Evolutionary conservation across 2,329 filamentous ascomycete genomes (phyloP), one percentile per base, ranked within the genome.

Genomic region (Talaromyces sp.): DNA sequence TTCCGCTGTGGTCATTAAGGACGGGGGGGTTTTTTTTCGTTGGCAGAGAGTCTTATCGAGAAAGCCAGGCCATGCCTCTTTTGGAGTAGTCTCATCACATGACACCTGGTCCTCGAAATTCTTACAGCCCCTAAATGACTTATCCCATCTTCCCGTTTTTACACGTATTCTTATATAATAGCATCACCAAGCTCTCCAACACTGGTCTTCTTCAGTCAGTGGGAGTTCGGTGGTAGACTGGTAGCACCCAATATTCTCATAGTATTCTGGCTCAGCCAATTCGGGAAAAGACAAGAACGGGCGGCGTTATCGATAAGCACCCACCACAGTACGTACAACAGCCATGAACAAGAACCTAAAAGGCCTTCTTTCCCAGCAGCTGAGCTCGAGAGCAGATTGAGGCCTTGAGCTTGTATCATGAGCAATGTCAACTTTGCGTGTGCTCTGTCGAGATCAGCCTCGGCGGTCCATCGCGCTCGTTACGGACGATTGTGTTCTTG

Each of bases 401-500:
- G 19, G 37, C 25, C 15, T 31, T 57, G 47, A 52, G 49, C 27
- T 27, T 19, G 50, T 43, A 35, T 31, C 39, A 66, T 41, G 59
- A 57, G 69, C 67, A 67, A 85, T 85, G 81, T 86, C 89, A 64
- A 74, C 70, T 65, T 90, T 92, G 79, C 89, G 90, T 73, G 87
- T 97, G 67, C 86, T 95, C 73, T 88, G 96, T 77, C 90, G 90
- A 80, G 93, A 97, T 75, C 87, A 92, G 74, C 92, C 92, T 70
- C 88, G 92, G 75, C 91, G 94, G 69, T 90, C 92, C 69, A 92
- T 98, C 76, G 92, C 92, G 69, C 89, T 98, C 69, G 89, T 90
- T 43, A 93, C 93, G 35, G 81, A 88, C 47, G 86, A 89, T 13
- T 63, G 54, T 50, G 41, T 61, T 54, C 62, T 63, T 61, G 65